These are phyloP conservation scores for Sicyos edulis DNA, from an alignment of 306 rosid genomes.

Conservation along the genomic window DNA sequence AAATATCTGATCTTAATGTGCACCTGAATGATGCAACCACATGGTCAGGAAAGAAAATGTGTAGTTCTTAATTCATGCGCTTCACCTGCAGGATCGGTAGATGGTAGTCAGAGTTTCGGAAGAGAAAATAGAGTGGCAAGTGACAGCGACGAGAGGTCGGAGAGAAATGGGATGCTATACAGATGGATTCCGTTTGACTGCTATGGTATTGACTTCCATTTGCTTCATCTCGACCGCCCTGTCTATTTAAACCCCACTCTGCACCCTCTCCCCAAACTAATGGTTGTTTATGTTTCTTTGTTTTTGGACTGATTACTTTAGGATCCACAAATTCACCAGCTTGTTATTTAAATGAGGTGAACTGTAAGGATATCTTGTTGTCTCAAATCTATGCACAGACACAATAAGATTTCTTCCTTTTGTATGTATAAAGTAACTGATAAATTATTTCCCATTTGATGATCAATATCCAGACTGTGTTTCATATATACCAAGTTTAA, in stretches of 20 bases:
- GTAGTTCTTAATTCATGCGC: not conserved
- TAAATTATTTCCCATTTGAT: not conserved
- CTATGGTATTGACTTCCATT: slow-evolving; percentile 7
- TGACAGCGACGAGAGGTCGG: not conserved
- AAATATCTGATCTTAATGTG: not conserved
- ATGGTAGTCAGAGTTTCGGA: not conserved
- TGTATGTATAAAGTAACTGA: slow-evolving; percentile 12
- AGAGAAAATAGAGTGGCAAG: not conserved
- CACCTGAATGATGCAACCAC: not conserved
- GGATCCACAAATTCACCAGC: slow-evolving; percentile 16
- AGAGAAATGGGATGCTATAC: slow-evolving; percentile 8
- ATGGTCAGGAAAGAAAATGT: not conserved
- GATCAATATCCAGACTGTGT: not conserved
- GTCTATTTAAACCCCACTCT: slow-evolving; percentile 9
- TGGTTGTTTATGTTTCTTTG: slow-evolving; percentile 16
- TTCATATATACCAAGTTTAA: too few species aligned
- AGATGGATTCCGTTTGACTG: not conserved
- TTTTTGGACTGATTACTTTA: slow-evolving; percentile 24
- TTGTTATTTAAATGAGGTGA: slow-evolving; percentile 20
- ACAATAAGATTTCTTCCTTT: not conserved
- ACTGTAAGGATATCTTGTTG: not conserved
- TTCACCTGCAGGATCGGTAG: not conserved
- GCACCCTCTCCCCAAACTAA: not conserved
- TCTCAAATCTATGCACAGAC: not conserved
- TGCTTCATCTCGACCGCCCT: not conserved